Conservation (phyloP, 2,329 filamentous ascomycete genomes). For the Aspergillus carbonarius region DNA sequence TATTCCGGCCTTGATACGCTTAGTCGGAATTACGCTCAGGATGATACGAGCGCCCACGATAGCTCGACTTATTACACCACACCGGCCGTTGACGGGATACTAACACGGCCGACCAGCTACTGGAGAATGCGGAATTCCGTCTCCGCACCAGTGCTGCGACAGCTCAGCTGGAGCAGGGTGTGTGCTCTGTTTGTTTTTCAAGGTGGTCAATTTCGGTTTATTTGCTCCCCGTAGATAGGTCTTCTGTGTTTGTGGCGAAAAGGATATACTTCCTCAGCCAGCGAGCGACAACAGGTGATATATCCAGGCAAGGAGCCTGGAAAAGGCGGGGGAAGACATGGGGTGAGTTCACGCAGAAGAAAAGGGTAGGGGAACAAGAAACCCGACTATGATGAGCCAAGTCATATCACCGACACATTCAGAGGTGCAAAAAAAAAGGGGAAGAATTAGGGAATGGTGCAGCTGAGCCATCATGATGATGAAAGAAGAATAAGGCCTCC, state of each 20-base stretch:
- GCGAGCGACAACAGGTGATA: conserved; percentile 3
- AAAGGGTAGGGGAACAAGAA: not conserved
- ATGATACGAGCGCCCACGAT: not conserved
- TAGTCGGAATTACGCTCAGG: not conserved
- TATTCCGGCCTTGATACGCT: not conserved
- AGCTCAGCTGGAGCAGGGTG: not conserved
- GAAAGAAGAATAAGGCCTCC: not conserved
- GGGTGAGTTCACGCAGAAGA: not conserved
- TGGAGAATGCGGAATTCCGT: not conserved
- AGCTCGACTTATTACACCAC: not conserved
- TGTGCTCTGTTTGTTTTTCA: conserved; percentile 8
- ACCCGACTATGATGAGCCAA: not conserved
- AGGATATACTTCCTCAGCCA: conserved; percentile 5
- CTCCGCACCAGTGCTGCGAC: not conserved
- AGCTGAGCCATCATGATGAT: not conserved
- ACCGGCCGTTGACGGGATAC: not conserved
- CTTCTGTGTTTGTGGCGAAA: conserved; percentile 19
- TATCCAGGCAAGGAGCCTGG: not conserved
- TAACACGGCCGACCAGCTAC: not conserved
- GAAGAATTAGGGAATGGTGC: not conserved
- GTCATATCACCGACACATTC: not conserved
- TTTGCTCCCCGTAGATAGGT: conserved; percentile 38
- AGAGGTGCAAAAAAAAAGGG: not conserved
- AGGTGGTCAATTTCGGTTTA: conserved; percentile 5
- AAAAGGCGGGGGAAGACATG: not conserved